Evolutionary conservation across 306 rosid species (phyloP), one percentile per base, ranked within the genome.

Genomic region (Lagenaria siceraria): DNA sequence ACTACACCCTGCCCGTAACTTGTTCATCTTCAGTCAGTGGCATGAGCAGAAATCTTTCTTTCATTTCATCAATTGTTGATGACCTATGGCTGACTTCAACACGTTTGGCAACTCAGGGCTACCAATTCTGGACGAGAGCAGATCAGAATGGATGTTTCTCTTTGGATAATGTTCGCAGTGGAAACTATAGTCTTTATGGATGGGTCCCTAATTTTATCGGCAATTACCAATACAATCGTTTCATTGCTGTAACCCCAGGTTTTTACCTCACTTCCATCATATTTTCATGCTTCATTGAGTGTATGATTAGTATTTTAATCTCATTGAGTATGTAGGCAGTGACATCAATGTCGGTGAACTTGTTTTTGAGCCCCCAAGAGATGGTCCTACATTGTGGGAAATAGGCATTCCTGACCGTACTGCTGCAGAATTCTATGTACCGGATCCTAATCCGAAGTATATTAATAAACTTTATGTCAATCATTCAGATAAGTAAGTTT

Each of bases 311-410:
- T 22, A 56, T 38, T 46, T 14, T 24, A 15, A 77, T 61, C 42
- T 31, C 24, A 55, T 31, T 73, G 48, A 8, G 36, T 80, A 66
- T 80, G 72, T 84, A 93, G 97, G 92, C 25, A 18, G 81, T 78
- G 83, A 79, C 15, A 87, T 86, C 59, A 86, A 87, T 22, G 60
- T 88, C 29, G 98, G 95, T 58, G 88, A 86, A 38, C 78, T 88
- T 69, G 88, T 88, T 2, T 90, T 83, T 78, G 89, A 90, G 27
- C 90, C 97, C 7, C 97, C 89, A 52, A 90, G 98, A 85, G 86
- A 86, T 81, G 98, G 96, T 6, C 89, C 96, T 8, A 94, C 98
- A 35, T 60, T 89, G 61, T 94, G 98, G 98, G 98, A 94, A 90
- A 94, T 94, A 66, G 97, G 97, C 64, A 77, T 86, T 54, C 98